A percentile compares a stretch with the other conserved stretches of the same genome.
Evolutionary conservation across 169 alveolate species (phyloP).

Genomic region (Perkinsus olseni): DNA sequence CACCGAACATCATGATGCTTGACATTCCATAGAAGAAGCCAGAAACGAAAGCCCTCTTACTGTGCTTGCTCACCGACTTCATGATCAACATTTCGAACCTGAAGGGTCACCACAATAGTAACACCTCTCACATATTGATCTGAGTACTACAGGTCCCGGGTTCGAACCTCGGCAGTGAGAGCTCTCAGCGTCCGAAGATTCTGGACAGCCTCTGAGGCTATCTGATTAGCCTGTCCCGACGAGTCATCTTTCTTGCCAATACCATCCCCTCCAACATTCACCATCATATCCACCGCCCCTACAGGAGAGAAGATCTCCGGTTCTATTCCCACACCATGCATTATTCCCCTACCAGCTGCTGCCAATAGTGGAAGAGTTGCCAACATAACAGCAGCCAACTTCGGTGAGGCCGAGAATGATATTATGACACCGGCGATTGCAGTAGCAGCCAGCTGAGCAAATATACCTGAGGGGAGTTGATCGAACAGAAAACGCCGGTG

Average conservation of each 20-base stretch:
- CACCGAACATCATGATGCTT: constrained; percentile 36
- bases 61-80: not conserved
- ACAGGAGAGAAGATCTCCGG: not conserved
- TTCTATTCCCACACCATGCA: too few species aligned
- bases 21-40: constrained; percentile 58
- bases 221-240: not conserved
- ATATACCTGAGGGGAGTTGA: not conserved
- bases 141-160: not conserved
- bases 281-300: constrained; percentile 14
- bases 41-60: constrained; percentile 29
- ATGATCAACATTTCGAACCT: constrained; percentile 3
- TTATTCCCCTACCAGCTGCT: not conserved
- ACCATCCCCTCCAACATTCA: constrained; percentile 25
- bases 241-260: not conserved
- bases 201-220: constrained; percentile 52
- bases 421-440: constrained; percentile 27
- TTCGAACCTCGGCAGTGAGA: constrained; percentile 43
- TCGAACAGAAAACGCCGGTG: too few species aligned
- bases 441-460: constrained; percentile 18
- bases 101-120: not conserved
- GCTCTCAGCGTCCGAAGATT: constrained; percentile 55
- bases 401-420: constrained; percentile 34
- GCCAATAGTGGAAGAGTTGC: constrained; percentile 29
- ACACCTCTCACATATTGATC: too few species aligned
- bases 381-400: constrained; percentile 30